These are phyloP conservation scores for Lachancea sp. DNA, from an alignment of 805 yeast species.

Conservation along the genomic window DNA sequence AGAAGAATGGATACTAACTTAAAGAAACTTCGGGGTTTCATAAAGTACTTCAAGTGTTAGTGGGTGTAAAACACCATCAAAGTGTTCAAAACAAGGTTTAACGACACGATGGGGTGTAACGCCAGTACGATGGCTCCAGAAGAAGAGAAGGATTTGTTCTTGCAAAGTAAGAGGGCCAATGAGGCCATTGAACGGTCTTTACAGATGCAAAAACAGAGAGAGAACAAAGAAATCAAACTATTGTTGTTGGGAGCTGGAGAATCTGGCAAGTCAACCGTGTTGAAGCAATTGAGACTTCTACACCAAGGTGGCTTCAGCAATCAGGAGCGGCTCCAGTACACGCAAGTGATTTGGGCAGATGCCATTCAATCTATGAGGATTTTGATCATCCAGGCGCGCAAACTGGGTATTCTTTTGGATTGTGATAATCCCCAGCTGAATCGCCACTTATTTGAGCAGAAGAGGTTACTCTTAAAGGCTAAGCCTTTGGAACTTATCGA, in stretches of 20 bases:
- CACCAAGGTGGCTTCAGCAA: slow-evolving; percentile 81
- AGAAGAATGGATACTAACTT: not conserved
- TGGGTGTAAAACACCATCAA: no score
- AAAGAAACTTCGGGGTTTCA: not conserved
- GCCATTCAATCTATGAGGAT: slow-evolving; percentile 77
- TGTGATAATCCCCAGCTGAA: slow-evolving; percentile 48
- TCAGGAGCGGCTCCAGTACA: slow-evolving; percentile 72
- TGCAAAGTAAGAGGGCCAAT: slow-evolving; percentile 48
- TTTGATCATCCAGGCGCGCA: slow-evolving; percentile 68
- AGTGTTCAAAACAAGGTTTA: no score
- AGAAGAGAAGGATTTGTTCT: slow-evolving; percentile 47
- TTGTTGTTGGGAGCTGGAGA: slow-evolving; percentile 91
- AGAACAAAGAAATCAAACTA: slow-evolving; percentile 58
- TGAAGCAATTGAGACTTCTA: slow-evolving; percentile 78
- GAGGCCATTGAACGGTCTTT: slow-evolving; percentile 61
- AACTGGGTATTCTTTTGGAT: slow-evolving; percentile 54
- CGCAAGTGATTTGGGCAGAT: slow-evolving; percentile 90
- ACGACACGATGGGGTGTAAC: slow-evolving; percentile 59
- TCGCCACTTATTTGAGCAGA: slow-evolving; percentile 41
- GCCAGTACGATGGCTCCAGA: slow-evolving; percentile 41
- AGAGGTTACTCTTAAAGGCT: slow-evolving; percentile 47
- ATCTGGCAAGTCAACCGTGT: slow-evolving; percentile 87
- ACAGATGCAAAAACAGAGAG: slow-evolving; percentile 44
- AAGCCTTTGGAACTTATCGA: slow-evolving; percentile 58
- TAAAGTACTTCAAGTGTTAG: not conserved